These are phyloP conservation scores for Paraphoma sp. DNA, from an alignment of 2,329 filamentous ascomycete species.

Conservation along the genomic window DNA sequence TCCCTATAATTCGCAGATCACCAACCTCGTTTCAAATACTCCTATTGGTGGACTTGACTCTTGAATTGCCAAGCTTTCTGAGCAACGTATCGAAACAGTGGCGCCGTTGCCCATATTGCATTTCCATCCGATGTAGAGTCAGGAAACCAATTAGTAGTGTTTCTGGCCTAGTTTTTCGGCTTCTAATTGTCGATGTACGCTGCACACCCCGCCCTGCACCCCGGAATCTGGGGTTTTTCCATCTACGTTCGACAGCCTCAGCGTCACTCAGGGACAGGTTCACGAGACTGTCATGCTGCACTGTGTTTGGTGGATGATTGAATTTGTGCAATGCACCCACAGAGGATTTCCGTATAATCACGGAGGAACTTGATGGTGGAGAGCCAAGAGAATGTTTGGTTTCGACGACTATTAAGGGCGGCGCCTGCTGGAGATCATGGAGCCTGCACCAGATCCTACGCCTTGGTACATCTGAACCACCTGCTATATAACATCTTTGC, in stretches of 20 bases:
- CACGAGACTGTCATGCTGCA: slow-evolving; percentile 8
- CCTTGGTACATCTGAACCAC: slow-evolving; percentile 11
- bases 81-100: slow-evolving; percentile 18
- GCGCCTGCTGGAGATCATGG: slow-evolving; percentile 13
- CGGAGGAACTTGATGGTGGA: slow-evolving; percentile 19
- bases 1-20: neutral
- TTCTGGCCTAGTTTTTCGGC: slow-evolving; percentile 9
- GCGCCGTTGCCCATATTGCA: slow-evolving; percentile 21
- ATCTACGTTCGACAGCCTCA: slow-evolving; percentile 8
- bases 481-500: slow-evolving; percentile 12
- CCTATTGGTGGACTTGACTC: slow-evolving; percentile 31
- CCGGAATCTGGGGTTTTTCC: neutral
- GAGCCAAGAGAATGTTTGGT: slow-evolving; percentile 8
- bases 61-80: slow-evolving; percentile 23
- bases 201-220: slow-evolving; percentile 9
- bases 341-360: slow-evolving; percentile 11
- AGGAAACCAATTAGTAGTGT: slow-evolving; percentile 8
- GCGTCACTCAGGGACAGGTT: slow-evolving; percentile 1
- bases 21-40: slow-evolving; percentile 6
- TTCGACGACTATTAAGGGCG: slow-evolving; percentile 22
- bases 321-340: neutral
- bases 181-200: slow-evolving; percentile 8
- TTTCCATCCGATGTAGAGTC: slow-evolving; percentile 5
- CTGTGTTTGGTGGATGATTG: slow-evolving; percentile 31
- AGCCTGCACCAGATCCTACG: slow-evolving; percentile 8